These are phyloP conservation scores for Fusarium azukiicola DNA, from an alignment of 2,329 filamentous ascomycete species.

Conservation along the genomic window DNA sequence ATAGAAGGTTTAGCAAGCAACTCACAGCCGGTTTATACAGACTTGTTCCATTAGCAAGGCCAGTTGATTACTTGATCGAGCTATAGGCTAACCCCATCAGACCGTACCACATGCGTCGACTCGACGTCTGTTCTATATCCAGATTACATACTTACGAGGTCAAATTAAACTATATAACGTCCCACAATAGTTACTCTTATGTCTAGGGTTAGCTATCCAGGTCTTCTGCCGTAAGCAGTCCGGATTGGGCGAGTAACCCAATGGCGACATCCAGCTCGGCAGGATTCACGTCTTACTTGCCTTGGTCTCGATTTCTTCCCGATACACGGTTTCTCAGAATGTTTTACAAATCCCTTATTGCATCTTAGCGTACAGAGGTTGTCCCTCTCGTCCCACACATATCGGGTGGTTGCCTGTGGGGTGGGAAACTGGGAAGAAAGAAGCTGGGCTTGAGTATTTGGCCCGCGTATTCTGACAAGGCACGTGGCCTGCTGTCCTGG, in stretches of 20 bases:
- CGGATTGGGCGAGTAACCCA: neutral
- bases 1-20: neutral
- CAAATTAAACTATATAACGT: slow-evolving; percentile 8
- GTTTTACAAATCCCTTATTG: neutral
- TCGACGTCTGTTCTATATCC: too few species aligned
- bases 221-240: slow-evolving; percentile 2
- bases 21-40: neutral
- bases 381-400: neutral
- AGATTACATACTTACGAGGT: neutral
- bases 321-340: neutral
- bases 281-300: neutral
- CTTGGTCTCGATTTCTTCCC: neutral
- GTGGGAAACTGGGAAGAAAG: neutral
- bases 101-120: neutral
- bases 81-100: neutral
- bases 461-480: too few species aligned
- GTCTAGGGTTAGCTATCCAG: neutral
- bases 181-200: slow-evolving; percentile 6
- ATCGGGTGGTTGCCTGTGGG: neutral
- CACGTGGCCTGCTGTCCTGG: neutral
- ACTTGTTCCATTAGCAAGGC: too few species aligned
- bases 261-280: neutral
- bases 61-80: neutral
- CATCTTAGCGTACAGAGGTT: neutral
- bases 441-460: neutral